A percentile compares a stretch with the other conserved stretches of the same genome.
Evolutionary conservation across 148 eudicot species (phyloP).

Genomic region (Fagopyrum esculentum): DNA sequence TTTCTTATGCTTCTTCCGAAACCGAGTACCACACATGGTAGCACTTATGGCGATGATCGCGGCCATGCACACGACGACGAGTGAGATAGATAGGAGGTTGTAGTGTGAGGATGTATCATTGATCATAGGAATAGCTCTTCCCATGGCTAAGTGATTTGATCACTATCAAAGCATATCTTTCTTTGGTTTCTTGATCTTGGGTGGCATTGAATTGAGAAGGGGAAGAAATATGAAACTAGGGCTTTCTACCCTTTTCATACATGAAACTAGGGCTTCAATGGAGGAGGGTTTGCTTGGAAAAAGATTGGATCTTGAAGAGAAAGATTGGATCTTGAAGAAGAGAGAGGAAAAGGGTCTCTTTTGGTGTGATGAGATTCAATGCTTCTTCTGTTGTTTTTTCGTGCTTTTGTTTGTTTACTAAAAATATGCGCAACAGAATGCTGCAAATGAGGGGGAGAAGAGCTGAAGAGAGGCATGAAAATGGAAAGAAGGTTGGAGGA

Average conservation of each 20-base stretch:
- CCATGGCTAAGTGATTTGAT: not conserved
- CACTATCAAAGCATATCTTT: not conserved
- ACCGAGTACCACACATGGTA: slow-evolving; percentile 23
- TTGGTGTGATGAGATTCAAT: not conserved
- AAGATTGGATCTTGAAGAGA: no score
- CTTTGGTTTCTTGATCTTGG: no score
- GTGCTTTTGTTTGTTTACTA: slow-evolving; percentile 6
- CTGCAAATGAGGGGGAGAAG: slow-evolving; percentile 29
- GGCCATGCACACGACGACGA: slow-evolving; percentile 28
- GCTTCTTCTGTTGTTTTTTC: not conserved
- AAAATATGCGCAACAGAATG: slow-evolving; percentile 27
- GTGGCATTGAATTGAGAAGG: no score
- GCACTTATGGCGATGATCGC: slow-evolving; percentile 31
- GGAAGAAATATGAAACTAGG: not conserved
- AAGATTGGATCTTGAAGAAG: not conserved
- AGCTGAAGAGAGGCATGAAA: not conserved
- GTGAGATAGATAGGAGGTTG: slow-evolving; percentile 23
- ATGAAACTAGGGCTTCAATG: no score
- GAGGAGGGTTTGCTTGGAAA: not conserved
- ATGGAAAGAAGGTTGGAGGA: not conserved
- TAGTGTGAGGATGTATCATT: slow-evolving; percentile 11
- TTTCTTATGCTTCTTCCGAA: slow-evolving; percentile 22
- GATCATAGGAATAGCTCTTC: not conserved
- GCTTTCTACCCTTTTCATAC: not conserved
- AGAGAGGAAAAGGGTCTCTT: not conserved